These are phyloP conservation scores for Fusarium abutilonis DNA, from an alignment of 2,329 filamentous ascomycete genomes.

Conservation along the genomic window DNA sequence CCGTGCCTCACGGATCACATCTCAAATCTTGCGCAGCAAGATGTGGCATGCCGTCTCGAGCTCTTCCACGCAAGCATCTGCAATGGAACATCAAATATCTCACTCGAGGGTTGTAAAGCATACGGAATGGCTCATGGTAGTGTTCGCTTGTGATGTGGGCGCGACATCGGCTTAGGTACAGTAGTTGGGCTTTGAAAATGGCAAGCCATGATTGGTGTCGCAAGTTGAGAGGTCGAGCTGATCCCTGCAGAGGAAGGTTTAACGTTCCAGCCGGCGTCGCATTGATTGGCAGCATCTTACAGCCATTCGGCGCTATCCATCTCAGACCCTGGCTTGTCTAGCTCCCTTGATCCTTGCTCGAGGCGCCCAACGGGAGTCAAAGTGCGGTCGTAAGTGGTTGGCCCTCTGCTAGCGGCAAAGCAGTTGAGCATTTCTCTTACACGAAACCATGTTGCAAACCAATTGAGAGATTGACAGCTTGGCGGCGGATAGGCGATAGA, in stretches of 20 bases:
- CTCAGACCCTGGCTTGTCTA: constrained; percentile 20
- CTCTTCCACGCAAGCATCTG: constrained; percentile 43
- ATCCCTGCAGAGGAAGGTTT: constrained; percentile 42
- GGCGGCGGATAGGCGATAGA: constrained; percentile 41
- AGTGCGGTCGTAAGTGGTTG: constrained; percentile 43
- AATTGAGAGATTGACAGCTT: constrained; percentile 39
- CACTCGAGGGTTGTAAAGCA: constrained; percentile 27
- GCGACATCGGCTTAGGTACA: constrained; percentile 51
- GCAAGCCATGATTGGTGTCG: constrained; percentile 47
- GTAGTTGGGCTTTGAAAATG: constrained; percentile 46
- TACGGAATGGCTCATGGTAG: constrained; percentile 25
- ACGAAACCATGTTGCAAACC: constrained; percentile 51
- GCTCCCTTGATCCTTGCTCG: constrained; percentile 27
- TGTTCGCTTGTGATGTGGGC: constrained; percentile 18
- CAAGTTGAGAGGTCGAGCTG: constrained; percentile 32
- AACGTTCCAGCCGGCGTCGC: constrained; percentile 45
- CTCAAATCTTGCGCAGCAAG: constrained; percentile 35
- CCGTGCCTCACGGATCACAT: constrained; percentile 31
- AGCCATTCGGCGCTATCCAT: constrained; percentile 39
- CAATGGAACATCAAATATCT: constrained; percentile 46
- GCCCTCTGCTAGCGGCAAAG: constrained; percentile 34
- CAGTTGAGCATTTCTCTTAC: constrained; percentile 50
- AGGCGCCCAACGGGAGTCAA: constrained; percentile 26
- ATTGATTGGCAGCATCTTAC: constrained; percentile 40
- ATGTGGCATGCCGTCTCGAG: constrained; percentile 30